Evolutionary conservation across 192 early-diverging fungal species (phyloP).

Genomic region (Lunasporangiospora selenospora): DNA sequence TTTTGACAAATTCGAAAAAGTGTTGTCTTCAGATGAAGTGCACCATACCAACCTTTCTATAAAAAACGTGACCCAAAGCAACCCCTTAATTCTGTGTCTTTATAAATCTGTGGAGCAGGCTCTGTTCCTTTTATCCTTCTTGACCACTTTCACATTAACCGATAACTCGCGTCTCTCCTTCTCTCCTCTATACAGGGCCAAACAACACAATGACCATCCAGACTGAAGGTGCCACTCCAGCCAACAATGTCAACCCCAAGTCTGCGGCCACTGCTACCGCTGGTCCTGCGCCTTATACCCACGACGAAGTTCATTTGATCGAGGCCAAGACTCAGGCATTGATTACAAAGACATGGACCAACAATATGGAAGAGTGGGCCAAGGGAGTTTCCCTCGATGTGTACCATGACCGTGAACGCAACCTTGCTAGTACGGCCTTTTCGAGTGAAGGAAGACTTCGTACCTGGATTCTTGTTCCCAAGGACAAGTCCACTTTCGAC

Average conservation of each 20-base stretch:
- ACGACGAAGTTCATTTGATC: slow-evolving; percentile 17
- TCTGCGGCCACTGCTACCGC: neutral
- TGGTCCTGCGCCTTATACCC: slow-evolving; percentile 20
- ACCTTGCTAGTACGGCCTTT: slow-evolving; percentile 22
- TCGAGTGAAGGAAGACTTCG: slow-evolving; percentile 12
- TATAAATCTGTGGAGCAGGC: too few species aligned
- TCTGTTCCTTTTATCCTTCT: too few species aligned
- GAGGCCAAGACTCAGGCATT: slow-evolving; percentile 9
- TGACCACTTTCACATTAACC: too few species aligned
- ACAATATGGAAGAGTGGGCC: slow-evolving; percentile 44
- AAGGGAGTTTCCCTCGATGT: slow-evolving; percentile 19
- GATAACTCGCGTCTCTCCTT: too few species aligned
- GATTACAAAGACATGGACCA: slow-evolving; percentile 33
- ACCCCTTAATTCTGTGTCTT: too few species aligned
- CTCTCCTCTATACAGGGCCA: neutral
- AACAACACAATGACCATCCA: neutral
- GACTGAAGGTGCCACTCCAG: neutral
- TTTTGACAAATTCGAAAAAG: too few species aligned
- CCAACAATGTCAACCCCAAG: neutral
- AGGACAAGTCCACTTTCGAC: slow-evolving; percentile 22
- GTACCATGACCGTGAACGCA: slow-evolving; percentile 26
- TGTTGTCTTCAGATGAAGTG: too few species aligned
- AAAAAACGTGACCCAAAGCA: too few species aligned
- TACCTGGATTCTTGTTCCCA: slow-evolving; percentile 35
- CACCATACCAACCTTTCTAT: too few species aligned